Conservation (phyloP, 768 basidiomycete genomes). For the Lentinus tigrinus region DNA sequence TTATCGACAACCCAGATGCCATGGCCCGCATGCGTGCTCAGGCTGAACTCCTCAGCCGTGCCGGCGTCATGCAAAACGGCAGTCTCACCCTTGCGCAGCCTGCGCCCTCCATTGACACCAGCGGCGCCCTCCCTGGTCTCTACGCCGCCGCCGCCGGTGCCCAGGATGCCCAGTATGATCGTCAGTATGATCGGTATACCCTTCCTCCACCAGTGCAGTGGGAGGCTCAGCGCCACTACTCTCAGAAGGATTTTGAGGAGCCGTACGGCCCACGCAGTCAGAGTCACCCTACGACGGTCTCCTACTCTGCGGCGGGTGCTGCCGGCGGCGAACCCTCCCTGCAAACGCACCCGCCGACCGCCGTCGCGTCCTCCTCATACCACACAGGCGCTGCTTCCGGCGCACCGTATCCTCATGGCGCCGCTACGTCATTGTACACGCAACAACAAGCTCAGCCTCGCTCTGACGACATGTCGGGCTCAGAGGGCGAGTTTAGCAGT, state of each 20-base stretch:
- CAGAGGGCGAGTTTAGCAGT: slow-evolving; percentile 32
- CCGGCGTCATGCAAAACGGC: slow-evolving; percentile 28
- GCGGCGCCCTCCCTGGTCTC: slow-evolving; percentile 12
- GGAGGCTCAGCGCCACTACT: slow-evolving; percentile 16
- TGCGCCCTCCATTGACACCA: slow-evolving; percentile 6
- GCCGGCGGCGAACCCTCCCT: slow-evolving; percentile 18
- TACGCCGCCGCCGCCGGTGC: slow-evolving; percentile 11
- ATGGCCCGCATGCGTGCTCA: slow-evolving; percentile 47
- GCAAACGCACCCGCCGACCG: slow-evolving; percentile 19
- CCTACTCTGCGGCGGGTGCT: background rate
- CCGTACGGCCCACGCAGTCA: slow-evolving; percentile 8
- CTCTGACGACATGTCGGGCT: slow-evolving; percentile 21
- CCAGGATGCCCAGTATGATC: slow-evolving; percentile 10
- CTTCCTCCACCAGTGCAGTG: slow-evolving; percentile 11
- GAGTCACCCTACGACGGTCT: slow-evolving; percentile 6
- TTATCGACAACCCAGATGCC: slow-evolving; percentile 35
- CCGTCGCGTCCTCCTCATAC: slow-evolving; percentile 6
- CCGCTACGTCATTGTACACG: slow-evolving; percentile 5
- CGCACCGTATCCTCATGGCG: slow-evolving; percentile 4
- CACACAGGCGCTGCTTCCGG: slow-evolving; percentile 1
- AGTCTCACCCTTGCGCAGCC: slow-evolving; percentile 8
- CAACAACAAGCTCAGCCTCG: slow-evolving; percentile 13
- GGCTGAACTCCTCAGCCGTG: slow-evolving; percentile 42
- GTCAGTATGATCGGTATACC: slow-evolving; percentile 10
- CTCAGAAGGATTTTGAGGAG: slow-evolving; percentile 17